These are phyloP conservation scores for Scheffersomyces cryptocercus DNA, from an alignment of 1,139 yeast genomes.

Conservation along the genomic window DNA sequence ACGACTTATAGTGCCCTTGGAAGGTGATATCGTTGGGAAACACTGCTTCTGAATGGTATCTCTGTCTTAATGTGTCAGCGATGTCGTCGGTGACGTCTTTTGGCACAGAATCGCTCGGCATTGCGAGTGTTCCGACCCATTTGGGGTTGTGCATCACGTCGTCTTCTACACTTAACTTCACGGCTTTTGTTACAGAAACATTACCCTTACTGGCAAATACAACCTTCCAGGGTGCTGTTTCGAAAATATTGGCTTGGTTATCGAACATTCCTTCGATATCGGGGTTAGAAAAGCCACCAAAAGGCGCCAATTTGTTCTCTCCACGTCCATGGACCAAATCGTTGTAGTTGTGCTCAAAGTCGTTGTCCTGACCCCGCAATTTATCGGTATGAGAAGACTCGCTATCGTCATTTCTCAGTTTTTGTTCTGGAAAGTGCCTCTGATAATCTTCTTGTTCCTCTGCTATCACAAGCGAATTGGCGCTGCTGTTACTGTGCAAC, in stretches of 20 bases:
- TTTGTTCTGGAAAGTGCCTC: constrained; percentile 9
- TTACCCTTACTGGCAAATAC: constrained; percentile 76
- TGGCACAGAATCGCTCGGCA: constrained; percentile 85
- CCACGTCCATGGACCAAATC: constrained; percentile 33
- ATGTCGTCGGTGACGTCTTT: constrained; percentile 52
- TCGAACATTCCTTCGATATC: constrained; percentile 44
- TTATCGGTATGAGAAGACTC: not conserved
- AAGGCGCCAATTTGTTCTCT: constrained; percentile 56
- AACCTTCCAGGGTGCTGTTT: constrained; percentile 74
- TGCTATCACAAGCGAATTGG: constrained; percentile 33
- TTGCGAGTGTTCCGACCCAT: constrained; percentile 91
- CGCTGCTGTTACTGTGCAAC: constrained; percentile 29
- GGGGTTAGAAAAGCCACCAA: constrained; percentile 71
- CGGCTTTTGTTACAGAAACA: constrained; percentile 85
- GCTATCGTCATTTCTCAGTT: constrained; percentile 13
- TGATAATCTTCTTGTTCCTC: constrained; percentile 23
- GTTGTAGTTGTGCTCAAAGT: constrained; percentile 20
- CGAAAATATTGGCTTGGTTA: constrained; percentile 57
- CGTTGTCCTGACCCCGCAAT: not conserved
- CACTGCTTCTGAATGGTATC: constrained; percentile 64
- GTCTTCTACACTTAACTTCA: constrained; percentile 58
- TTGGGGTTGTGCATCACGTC: constrained; percentile 48
- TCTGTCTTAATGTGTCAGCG: constrained; percentile 40
- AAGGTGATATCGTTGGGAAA: constrained; percentile 76
- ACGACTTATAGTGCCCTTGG: constrained; percentile 86